phyloP scores from a whole-genome alignment of 176 grass and related monocot species.

The Aegilops bicornis region DNA sequence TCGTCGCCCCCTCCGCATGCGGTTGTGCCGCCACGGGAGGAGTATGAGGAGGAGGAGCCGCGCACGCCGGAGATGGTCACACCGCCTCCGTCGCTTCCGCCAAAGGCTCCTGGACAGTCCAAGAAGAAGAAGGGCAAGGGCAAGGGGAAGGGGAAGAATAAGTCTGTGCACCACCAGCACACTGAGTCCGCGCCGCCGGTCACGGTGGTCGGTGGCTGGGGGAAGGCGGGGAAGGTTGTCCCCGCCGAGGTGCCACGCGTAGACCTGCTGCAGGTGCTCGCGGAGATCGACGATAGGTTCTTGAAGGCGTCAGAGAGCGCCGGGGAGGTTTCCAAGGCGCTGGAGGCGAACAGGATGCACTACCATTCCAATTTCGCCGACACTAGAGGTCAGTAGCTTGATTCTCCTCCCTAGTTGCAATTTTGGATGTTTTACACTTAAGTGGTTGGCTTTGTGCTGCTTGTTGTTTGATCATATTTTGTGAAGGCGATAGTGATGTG shows the following conservation, averaged over 20 bases:
- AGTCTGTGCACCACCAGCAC: constrained; percentile 76
- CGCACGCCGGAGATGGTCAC: constrained; percentile 60
- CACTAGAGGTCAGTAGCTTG: constrained; percentile 67
- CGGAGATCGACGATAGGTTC: constrained; percentile 78
- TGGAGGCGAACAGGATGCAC: constrained; percentile 97
- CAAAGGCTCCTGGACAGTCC: constrained; percentile 38
- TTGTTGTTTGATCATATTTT: background rate
- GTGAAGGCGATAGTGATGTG: constrained; percentile 30
- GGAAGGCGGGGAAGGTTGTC: constrained; percentile 56
- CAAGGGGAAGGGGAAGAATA: constrained; percentile 37
- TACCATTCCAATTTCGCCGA: constrained; percentile 97
- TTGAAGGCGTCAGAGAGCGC: constrained; percentile 83
- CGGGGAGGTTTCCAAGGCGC: constrained; percentile 72
- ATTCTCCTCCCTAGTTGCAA: constrained; percentile 14
- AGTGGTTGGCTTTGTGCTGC: background rate
- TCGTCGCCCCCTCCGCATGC: constrained; percentile 33
- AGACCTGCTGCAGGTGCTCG: constrained; percentile 59
- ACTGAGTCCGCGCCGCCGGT: constrained; percentile 59
- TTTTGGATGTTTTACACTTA: constrained; percentile 35
- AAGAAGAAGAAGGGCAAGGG: constrained; percentile 60
- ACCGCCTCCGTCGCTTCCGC: constrained; percentile 40
- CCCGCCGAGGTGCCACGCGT: constrained; percentile 38
- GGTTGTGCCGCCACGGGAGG: background rate
- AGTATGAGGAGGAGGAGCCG: constrained; percentile 49
- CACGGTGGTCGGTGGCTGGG: constrained; percentile 38